Base-by-base conservation (phyloP, 176 grass and related monocot species). In the Pontederia paniculata region DNA sequence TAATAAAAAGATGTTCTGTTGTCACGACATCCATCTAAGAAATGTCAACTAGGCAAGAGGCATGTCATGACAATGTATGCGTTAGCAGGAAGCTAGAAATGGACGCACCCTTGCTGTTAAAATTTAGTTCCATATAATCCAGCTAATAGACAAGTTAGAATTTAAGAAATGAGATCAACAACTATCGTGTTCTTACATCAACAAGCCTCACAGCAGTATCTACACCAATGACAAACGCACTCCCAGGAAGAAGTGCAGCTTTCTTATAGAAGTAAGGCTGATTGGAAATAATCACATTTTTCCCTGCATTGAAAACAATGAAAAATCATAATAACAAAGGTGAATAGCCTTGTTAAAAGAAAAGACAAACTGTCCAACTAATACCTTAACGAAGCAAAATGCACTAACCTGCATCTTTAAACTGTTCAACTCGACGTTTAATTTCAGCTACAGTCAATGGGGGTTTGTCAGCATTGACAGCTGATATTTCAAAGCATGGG, bases 261-360 rank as follows among this genome's bases (percentile, higher is more conserved):
- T 97, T 97, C 77, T 90, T 97, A 65, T 97, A 97, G 58, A 97
- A 97, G 65, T 82, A 90, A 3, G 86, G 93, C 62, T 97, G 83
- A 69, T 81, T 90, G 68, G 93, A 97, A 76, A 97, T 81, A 50
- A 97, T 84, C 22, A 97, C 74, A 79, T 73, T 90, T 69, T 88
- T 87, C 47, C 91, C 83, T 97, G 77, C 49, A 83, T 44, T 21
- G 11, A 44, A 60, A 2, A 60, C 8, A 17, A 53, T 42, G 3
- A 71, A 60, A 13, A 48, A 17, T 13, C 12, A 28, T 37, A 37
- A 37, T 6, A 37, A 37, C 5, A 37, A 37, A 37, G 28, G 28
- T 37, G 3, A 37, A 37, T 37, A 5, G 7, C 7, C 28, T 37
- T 37, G 28, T 5, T 37, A 5, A 37, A 3, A 37, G 7, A 37